Conservation (phyloP, 2,329 filamentous ascomycete genomes). For the Cordyceps cateniannulata region DNA sequence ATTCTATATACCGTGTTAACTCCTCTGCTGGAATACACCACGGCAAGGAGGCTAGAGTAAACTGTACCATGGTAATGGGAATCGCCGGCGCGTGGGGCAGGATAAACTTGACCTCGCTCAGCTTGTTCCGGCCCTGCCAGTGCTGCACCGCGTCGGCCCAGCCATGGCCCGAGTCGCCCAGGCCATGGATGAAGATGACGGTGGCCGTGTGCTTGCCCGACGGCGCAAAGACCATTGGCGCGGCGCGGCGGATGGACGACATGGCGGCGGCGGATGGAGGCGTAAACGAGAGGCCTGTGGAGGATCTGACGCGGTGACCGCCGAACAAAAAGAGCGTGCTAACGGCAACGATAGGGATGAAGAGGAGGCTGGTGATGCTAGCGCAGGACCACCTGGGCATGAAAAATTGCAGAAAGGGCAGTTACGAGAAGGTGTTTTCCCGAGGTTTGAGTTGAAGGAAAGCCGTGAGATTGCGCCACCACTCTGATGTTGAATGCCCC, state of each 20-base stretch:
- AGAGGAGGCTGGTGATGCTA: not conserved
- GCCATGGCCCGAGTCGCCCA: conserved; percentile 76
- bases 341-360: not conserved
- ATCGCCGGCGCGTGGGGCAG: conserved; percentile 86
- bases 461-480: not conserved
- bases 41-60: too few species aligned
- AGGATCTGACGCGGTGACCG: not conserved
- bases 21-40: not conserved
- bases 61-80: conserved; percentile 62
- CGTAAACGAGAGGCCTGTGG: not conserved
- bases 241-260: conserved; percentile 25
- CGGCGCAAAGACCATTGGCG: conserved; percentile 68
- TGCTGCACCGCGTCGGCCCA: conserved; percentile 82
- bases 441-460: not conserved
- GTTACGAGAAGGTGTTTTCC: not conserved
- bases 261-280: conserved; percentile 8
- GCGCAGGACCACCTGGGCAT: not conserved
- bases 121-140: conserved; percentile 71
- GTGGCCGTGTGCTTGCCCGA: conserved; percentile 83
- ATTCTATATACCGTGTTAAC: conserved; percentile 46
- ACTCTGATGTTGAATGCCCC: not conserved
- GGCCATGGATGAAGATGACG: conserved; percentile 87
- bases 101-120: conserved; percentile 88
- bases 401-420: not conserved
- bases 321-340: not conserved